Evolutionary conservation across 306 rosid genomes (phyloP).

Genomic region (Purshia tridentata): DNA sequence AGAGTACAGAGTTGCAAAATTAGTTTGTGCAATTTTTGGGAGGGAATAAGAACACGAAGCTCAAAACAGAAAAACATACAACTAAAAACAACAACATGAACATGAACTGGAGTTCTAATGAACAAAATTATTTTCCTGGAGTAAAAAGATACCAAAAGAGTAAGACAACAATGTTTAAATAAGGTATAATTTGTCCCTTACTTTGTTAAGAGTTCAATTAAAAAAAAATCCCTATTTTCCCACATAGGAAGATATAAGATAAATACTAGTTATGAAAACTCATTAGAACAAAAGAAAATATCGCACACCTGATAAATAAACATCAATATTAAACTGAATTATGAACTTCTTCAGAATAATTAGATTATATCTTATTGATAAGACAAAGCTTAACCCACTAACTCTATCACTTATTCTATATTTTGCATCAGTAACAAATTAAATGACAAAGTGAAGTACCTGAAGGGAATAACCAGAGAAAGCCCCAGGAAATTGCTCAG

Average conservation of each 20-base stretch:
- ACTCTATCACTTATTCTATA: neutral
- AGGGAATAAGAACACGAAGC: neutral
- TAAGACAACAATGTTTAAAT: neutral
- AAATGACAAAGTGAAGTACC: conserved; percentile 41
- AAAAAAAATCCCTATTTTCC: neutral
- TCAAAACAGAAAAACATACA: neutral
- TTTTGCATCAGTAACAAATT: neutral
- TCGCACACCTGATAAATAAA: too few relatives aligned
- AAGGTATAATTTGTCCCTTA: neutral
- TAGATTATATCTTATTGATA: too few relatives aligned
- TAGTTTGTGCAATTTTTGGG: neutral
- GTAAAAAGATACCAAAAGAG: neutral
- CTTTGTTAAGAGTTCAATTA: neutral
- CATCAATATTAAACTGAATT: too few relatives aligned
- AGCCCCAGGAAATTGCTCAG: conserved; percentile 94
- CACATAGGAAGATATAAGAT: neutral
- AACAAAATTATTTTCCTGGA: neutral
- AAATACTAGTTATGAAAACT: too few relatives aligned
- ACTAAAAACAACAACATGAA: neutral
- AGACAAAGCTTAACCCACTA: too few relatives aligned
- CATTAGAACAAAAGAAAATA: too few relatives aligned
- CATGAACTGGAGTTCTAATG: neutral
- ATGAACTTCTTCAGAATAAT: too few relatives aligned
- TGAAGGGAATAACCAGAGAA: conserved; percentile 86
- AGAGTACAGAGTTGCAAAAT: neutral